Base-by-base conservation (phyloP, 345 rosid genomes). In the Citrus mangshanensis region DNA sequence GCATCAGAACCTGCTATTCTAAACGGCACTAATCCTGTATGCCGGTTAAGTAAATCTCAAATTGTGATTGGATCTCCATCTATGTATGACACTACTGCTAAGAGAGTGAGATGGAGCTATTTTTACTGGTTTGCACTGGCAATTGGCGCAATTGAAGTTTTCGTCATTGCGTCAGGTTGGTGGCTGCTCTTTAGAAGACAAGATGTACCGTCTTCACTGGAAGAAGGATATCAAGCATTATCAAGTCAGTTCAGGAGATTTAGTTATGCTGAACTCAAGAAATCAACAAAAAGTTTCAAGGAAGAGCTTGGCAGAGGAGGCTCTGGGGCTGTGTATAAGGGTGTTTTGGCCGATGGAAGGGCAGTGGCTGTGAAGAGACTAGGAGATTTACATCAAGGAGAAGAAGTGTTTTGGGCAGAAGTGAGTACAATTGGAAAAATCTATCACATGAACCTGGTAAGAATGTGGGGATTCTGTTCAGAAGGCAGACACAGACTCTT, bases 381-480 rank as follows among this genome's bases (percentile, higher is more conserved):
- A 21, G 81, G 68, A 75, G 86, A 89, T 37, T 78, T 82, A 30
- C 49, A 77, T 70, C 88, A 84, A 61, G 87, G 86, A 8, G 91
- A 86, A 59, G 89, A 82, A 18, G 87, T 83, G 67, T 89, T 89
- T 67, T 83, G 86, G 69, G 90, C 91, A 2, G 92, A 89, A 68
- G 88, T 89, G 70, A 78, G 83, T 83, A 91, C 86, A 24, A 64
- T 91, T 28, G 88, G 89, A 76, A 80, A 79, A 27, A 84, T 91
- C 80, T 79, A 88, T 74, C 94, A 91, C 77, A 84, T 87, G 78
- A 91, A 91, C 82, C 84, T 89, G 27, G 90, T 86, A 56, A 85
- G 86, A 77, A 82, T 89, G 70, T 86, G 86, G 82, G 90, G 92
- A 9, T 89, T 85, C 77, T 91, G 89, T 71, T 79, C 80, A 28